Evolutionary conservation across 257 asterid genomes (phyloP).

Genomic region (Gynochthodes officinalis): DNA sequence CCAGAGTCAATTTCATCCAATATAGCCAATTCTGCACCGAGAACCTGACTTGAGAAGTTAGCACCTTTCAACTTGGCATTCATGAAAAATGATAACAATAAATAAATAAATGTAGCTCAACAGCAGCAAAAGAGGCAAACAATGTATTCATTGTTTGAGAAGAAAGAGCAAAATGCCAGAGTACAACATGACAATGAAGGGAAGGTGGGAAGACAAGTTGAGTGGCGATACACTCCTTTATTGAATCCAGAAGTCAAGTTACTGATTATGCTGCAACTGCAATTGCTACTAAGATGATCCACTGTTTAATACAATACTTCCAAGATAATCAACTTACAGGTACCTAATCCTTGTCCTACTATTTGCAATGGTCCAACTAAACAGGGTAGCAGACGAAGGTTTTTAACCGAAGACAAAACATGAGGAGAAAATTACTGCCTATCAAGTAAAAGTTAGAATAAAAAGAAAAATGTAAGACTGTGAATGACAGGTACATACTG

Average conservation of each 20-base stretch:
- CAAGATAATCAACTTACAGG: not conserved
- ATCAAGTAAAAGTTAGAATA: not conserved
- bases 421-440: not conserved
- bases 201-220: not conserved
- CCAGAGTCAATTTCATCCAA: constrained; percentile 98
- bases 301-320: not conserved
- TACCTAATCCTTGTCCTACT: not conserved
- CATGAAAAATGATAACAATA: not conserved
- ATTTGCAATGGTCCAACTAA: not conserved
- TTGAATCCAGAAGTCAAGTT: not conserved
- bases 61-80: constrained; percentile 1
- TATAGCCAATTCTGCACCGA: constrained; percentile 89
- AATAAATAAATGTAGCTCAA: not conserved
- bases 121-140: not conserved
- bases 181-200: not conserved
- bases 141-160: not conserved
- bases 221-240: not conserved
- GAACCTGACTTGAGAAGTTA: constrained; percentile 56
- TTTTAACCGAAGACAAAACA: not conserved
- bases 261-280: not conserved
- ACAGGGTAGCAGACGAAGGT: not conserved
- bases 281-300: not conserved
- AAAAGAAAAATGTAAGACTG: constrained; percentile 12
- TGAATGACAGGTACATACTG: constrained; percentile 43
- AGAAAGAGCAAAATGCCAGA: not conserved